Percentiles rank a stretch among this genome's conserved stretches.
Evolutionary conservation across 1,284 basidiomycete species (phyloP).

Genomic region (Pseudozyma hubeiensis): DNA sequence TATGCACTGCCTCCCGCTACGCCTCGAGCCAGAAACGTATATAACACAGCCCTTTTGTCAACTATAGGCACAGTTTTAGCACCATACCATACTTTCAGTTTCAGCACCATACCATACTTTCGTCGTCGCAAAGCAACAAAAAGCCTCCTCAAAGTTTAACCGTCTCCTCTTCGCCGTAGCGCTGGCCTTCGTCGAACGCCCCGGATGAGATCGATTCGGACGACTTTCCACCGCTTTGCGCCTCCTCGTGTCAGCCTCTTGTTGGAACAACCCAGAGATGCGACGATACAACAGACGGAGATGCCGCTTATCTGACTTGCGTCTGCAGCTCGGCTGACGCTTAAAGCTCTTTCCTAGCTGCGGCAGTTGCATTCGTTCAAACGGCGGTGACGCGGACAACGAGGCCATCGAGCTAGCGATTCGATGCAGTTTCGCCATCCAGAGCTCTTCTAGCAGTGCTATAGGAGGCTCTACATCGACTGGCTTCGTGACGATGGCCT

Average conservation of each 20-base stretch:
- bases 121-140: no score
- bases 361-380: background rate
- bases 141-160: no score
- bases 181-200: background rate
- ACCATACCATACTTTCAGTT: no score
- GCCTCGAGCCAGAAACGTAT: no score
- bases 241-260: background rate
- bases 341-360: constrained; percentile 3
- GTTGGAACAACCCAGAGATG: constrained; percentile 3
- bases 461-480: background rate
- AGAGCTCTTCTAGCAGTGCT: background rate
- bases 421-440: constrained; percentile 5
- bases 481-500: no score
- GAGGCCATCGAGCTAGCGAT: constrained; percentile 5
- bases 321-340: constrained; percentile 6
- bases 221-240: constrained; percentile 4
- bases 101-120: no score
- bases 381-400: constrained; percentile 2
- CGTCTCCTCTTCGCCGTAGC: background rate
- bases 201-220: constrained; percentile 5
- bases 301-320: constrained; percentile 2
- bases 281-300: constrained; percentile 9
- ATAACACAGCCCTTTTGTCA: no score
- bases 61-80: no score
- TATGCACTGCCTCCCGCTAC: no score